Evolutionary conservation across 495 filamentous ascomycete genomes (phyloP), one percentile per base, ranked within the genome.

Genomic region (Achaetomiella virescens): DNA sequence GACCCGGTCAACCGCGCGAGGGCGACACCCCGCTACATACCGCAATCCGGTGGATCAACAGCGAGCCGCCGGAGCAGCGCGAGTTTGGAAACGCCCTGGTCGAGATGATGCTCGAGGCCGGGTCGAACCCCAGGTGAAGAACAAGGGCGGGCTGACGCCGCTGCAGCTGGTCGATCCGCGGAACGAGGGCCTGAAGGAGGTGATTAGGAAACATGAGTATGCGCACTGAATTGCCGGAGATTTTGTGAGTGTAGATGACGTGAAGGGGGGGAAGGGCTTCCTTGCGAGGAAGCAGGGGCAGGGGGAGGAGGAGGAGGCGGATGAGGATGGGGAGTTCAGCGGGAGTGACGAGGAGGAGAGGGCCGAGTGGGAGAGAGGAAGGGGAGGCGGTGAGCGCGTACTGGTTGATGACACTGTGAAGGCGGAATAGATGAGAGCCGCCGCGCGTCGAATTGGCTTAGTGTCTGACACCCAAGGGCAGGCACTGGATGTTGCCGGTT

Each of bases 21-120:
- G 81, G 83, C 54, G 91, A 97, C 71, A 97, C 91, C 1, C 91
- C 92, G 8, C 78, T 98, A 35, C 93, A 98, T 77, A 81, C 81
- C 63, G 90, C 90, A 15, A 86, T 98, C 36, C 82, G 87, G 29
- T 96, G 84, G 71, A 84, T 89, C 69, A 96, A 92, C 71, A 72
- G 78, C 38, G 73, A 80, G 57, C 74, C 76, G 6, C 44, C 65
- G 4, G 81, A 77, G 27, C 84, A 88, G 63, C 70, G 78, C 55
- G 76, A 82, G 54, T 78, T 84, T 31, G 90, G 86, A 42, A 69
- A 77, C 59, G 77, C 81, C 2, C 80, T 96, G 61, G 82, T 96
- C 58, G 83, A 84, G 55, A 91, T 98, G 81, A 85, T 97, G 80
- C 80, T 95, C 51, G 93, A 98, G 67, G 93, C 93, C 43, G 93